phyloP scores from a whole-genome alignment of 2,329 filamentous ascomycete species.

The Diaporthe amygdali region DNA sequence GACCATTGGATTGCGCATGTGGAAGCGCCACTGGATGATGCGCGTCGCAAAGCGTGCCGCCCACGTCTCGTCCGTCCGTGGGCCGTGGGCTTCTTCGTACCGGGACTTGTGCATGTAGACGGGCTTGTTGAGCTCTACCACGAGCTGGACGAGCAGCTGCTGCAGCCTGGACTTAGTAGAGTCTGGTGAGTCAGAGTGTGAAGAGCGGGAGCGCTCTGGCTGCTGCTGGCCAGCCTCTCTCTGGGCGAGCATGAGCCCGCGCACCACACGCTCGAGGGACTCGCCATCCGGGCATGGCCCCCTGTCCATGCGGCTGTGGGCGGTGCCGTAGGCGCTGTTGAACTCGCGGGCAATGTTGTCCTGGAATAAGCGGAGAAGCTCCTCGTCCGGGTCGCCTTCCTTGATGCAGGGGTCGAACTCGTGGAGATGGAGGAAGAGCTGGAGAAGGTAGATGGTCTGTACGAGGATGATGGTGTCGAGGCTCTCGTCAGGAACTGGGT shows the following conservation, averaged over 20 bases:
- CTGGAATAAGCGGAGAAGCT: slow-evolving; percentile 24
- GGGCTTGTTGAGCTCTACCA: slow-evolving; percentile 20
- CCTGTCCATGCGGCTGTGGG: not conserved
- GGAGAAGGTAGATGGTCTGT: slow-evolving; percentile 26
- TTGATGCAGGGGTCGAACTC: slow-evolving; percentile 24
- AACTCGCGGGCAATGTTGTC: slow-evolving; percentile 24
- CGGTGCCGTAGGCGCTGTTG: slow-evolving; percentile 14
- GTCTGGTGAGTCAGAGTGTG: not conserved
- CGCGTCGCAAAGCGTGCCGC: slow-evolving; percentile 23
- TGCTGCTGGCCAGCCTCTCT: slow-evolving; percentile 11
- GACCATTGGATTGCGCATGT: slow-evolving; percentile 16
- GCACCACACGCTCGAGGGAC: slow-evolving; percentile 24
- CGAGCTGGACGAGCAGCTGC: slow-evolving; percentile 10
- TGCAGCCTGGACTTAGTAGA: slow-evolving; percentile 14
- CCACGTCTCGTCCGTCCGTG: slow-evolving; percentile 22
- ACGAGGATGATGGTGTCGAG: slow-evolving; percentile 26
- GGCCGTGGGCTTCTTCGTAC: slow-evolving; percentile 20
- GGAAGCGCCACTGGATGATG: slow-evolving; percentile 24
- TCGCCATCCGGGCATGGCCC: slow-evolving; percentile 23
- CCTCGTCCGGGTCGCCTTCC: slow-evolving; percentile 19
- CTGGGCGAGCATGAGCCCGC: slow-evolving; percentile 22
- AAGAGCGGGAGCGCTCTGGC: not conserved
- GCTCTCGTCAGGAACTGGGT: slow-evolving; percentile 20
- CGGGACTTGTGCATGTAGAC: slow-evolving; percentile 12
- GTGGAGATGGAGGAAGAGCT: slow-evolving; percentile 25